Conservation (phyloP, 1,284 basidiomycete genomes). For the Schizophyllum amplum region DNA sequence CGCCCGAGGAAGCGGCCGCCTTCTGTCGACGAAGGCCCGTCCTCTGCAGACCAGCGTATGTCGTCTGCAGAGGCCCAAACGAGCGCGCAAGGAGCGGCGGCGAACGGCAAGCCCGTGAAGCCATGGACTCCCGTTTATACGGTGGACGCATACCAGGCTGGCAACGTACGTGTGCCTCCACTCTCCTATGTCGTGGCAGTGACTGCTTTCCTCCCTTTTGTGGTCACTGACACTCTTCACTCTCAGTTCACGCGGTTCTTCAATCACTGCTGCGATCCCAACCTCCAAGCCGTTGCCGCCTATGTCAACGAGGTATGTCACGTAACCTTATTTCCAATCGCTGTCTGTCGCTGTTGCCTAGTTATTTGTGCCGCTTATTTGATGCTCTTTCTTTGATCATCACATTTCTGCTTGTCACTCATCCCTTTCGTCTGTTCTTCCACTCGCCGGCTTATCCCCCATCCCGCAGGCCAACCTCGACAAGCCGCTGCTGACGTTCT, state of each 20-base stretch:
- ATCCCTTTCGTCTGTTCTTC: too few species aligned
- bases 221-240: too few species aligned
- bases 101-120: too few species aligned
- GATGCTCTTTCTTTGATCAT: too few species aligned
- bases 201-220: slow-evolving; percentile 5
- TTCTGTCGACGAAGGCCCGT: too few species aligned
- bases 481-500: slow-evolving; percentile 62
- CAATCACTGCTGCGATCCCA: slow-evolving; percentile 88
- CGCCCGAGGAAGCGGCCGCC: background rate
- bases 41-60: too few species aligned
- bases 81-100: too few species aligned
- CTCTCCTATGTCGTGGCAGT: background rate
- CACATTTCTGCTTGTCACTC: too few species aligned
- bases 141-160: slow-evolving; percentile 82
- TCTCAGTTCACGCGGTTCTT: slow-evolving; percentile 68
- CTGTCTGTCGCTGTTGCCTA: background rate
- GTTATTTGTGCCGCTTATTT: too few species aligned
- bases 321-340: background rate
- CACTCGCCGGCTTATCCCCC: too few species aligned
- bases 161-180: slow-evolving; percentile 76
- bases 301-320: slow-evolving; percentile 56
- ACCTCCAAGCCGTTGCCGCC: slow-evolving; percentile 63
- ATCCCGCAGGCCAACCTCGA: slow-evolving; percentile 33
- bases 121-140: slow-evolving; percentile 27
- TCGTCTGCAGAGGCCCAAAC: too few species aligned